Evolutionary conservation across 2,329 filamentous ascomycete genomes (phyloP).

Genomic region (Fonsecaea multimorphosa): DNA sequence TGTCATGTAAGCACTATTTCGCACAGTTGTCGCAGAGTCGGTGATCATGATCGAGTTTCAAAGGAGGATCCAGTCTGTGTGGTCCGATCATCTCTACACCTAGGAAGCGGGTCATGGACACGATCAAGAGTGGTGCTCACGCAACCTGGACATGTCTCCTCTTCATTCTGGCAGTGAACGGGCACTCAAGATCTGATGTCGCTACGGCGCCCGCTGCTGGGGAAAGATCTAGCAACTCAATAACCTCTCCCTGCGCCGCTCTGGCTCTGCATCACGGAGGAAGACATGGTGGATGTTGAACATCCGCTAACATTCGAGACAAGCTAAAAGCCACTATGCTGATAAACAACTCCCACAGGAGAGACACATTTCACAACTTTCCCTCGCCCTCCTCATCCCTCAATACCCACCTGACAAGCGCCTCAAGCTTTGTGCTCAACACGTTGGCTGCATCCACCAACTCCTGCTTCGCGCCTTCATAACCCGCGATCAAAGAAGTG

Average conservation of each 20-base stretch:
- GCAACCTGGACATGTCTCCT: too few species aligned
- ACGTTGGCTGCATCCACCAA: slow-evolving; percentile 24
- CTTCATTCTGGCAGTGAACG: not conserved
- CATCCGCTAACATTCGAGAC: not conserved
- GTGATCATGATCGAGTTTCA: too few species aligned
- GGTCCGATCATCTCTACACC: too few species aligned
- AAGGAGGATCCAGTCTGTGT: too few species aligned
- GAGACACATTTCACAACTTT: not conserved
- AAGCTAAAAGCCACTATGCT: not conserved
- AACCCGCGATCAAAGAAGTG: slow-evolving; percentile 22
- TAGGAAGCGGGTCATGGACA: too few species aligned
- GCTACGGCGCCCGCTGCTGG: too few species aligned
- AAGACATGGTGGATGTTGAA: not conserved
- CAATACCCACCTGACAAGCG: slow-evolving; percentile 22
- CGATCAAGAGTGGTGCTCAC: too few species aligned
- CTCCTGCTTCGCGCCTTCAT: slow-evolving; percentile 23
- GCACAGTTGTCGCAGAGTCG: too few species aligned
- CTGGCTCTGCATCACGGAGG: not conserved
- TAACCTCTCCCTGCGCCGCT: not conserved
- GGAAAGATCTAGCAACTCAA: too few species aligned
- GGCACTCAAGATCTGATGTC: not conserved
- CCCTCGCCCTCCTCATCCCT: slow-evolving; percentile 13
- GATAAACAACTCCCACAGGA: not conserved
- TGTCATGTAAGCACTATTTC: too few species aligned
- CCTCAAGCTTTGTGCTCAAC: slow-evolving; percentile 25